These are phyloP conservation scores for Papiliotrema fonsecae DNA, from an alignment of 1,284 basidiomycete species.

Conservation along the genomic window DNA sequence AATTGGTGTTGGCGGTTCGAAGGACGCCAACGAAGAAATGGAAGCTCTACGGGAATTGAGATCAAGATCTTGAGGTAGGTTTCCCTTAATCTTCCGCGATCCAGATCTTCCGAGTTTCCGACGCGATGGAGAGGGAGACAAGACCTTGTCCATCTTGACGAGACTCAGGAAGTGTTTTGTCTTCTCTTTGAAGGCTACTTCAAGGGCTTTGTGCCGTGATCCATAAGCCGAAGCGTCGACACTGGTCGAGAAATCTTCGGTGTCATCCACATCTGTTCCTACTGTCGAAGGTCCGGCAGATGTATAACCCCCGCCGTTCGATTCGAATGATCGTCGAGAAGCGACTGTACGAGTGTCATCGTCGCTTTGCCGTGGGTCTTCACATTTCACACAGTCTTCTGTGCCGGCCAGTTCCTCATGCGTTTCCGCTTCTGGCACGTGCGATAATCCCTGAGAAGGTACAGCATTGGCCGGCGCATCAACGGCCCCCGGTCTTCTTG, in stretches of 20 bases:
- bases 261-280: slow-evolving; percentile 28
- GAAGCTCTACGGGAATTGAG: slow-evolving; percentile 20
- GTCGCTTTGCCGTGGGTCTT: slow-evolving; percentile 14
- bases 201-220: slow-evolving; percentile 18
- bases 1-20: slow-evolving; percentile 1
- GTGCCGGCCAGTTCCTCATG: slow-evolving; percentile 19
- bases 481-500: slow-evolving; percentile 1
- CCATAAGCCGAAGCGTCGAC: slow-evolving; percentile 12
- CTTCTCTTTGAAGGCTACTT: slow-evolving; percentile 34
- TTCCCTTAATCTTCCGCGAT: slow-evolving; percentile 2
- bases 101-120: background rate
- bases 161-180: slow-evolving; percentile 33
- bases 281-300: slow-evolving; percentile 17
- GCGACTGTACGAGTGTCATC: slow-evolving; percentile 10
- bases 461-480: background rate
- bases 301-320: slow-evolving; percentile 22
- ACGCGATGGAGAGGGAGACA: slow-evolving; percentile 14
- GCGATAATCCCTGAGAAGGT: slow-evolving; percentile 11
- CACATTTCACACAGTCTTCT: background rate
- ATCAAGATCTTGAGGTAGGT: slow-evolving; percentile 9
- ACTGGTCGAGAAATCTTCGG: slow-evolving; percentile 14
- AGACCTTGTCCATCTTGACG: slow-evolving; percentile 31
- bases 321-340: slow-evolving; percentile 34
- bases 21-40: slow-evolving; percentile 17
- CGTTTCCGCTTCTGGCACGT: slow-evolving; percentile 26